Evolutionary conservation across 2,329 filamentous ascomycete species (phyloP).

Genomic region (Myriosclerotinia curreyana): DNA sequence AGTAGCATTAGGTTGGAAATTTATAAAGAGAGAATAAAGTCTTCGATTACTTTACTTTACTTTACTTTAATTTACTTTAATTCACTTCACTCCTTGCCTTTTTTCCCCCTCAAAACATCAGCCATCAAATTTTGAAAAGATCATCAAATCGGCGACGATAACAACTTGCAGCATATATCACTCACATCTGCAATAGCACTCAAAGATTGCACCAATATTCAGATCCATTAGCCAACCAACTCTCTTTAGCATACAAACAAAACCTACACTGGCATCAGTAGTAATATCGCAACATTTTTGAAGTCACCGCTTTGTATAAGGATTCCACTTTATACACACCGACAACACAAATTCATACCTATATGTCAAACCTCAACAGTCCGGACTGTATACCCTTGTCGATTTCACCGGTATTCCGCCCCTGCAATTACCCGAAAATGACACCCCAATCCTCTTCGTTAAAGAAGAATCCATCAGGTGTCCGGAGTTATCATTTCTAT

Average conservation of each 20-base stretch:
- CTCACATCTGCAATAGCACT: not conserved
- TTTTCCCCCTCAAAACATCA: not conserved
- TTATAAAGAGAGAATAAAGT: not conserved
- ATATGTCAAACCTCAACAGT: not conserved
- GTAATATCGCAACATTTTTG: not conserved
- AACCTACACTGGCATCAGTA: not conserved
- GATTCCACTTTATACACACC: not conserved
- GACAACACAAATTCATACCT: not conserved
- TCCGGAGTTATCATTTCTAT: constrained; percentile 17
- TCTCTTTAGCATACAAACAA: not conserved
- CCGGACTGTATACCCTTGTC: not conserved
- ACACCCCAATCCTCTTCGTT: not conserved
- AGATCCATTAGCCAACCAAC: not conserved
- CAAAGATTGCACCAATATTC: not conserved
- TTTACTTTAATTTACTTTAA: not conserved
- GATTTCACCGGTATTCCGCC: constrained; percentile 3
- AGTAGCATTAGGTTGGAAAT: too few relatives aligned
- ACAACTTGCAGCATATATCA: not conserved
- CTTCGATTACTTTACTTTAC: not conserved
- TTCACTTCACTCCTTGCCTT: not conserved
- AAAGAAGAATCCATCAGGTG: not conserved
- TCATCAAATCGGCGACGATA: not conserved
- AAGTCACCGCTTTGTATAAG: not conserved
- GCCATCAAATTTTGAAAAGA: not conserved
- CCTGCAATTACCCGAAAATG: constrained; percentile 20